Conservation (phyloP, 2,329 filamentous ascomycete species). For the Hymenoscyphus infarciens region DNA sequence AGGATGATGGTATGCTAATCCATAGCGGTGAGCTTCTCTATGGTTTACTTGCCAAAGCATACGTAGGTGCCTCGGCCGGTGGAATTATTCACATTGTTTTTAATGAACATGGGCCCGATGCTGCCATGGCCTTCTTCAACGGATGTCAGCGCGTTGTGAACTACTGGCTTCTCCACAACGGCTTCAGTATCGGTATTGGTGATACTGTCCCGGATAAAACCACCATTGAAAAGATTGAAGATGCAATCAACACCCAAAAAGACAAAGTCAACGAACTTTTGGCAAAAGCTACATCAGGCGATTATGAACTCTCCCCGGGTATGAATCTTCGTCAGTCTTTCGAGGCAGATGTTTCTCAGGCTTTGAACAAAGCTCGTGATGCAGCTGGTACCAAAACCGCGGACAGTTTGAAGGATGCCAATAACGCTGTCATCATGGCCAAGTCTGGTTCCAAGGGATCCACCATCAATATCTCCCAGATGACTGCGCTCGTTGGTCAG, state of each 20-base stretch:
- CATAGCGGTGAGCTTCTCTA: conserved; percentile 86
- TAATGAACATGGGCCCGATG: conserved; percentile 85
- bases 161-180: conserved; percentile 95
- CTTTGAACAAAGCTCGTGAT: conserved; percentile 92
- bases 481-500: conserved; percentile 96
- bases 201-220: conserved; percentile 89
- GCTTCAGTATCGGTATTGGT: conserved; percentile 97
- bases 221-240: conserved; percentile 82
- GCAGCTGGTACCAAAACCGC: conserved; percentile 90
- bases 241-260: conserved; percentile 79
- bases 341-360: conserved; percentile 93
- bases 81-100: conserved; percentile 95
- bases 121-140: conserved; percentile 93
- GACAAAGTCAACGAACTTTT: conserved; percentile 74
- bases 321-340: conserved; percentile 99
- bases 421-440: conserved; percentile 96
- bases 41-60: conserved; percentile 89
- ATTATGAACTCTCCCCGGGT: conserved; percentile 88
- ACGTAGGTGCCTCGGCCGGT: conserved; percentile 81
- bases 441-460: conserved; percentile 97
- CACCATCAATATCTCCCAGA: conserved; percentile 98
- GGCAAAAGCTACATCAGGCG: conserved; percentile 74
- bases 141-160: conserved; percentile 91
- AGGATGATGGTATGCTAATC: conserved; percentile 77
- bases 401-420: conserved; percentile 88